Conservation (phyloP, 75 land plant species). For the Chamaecyparis obtusa region DNA sequence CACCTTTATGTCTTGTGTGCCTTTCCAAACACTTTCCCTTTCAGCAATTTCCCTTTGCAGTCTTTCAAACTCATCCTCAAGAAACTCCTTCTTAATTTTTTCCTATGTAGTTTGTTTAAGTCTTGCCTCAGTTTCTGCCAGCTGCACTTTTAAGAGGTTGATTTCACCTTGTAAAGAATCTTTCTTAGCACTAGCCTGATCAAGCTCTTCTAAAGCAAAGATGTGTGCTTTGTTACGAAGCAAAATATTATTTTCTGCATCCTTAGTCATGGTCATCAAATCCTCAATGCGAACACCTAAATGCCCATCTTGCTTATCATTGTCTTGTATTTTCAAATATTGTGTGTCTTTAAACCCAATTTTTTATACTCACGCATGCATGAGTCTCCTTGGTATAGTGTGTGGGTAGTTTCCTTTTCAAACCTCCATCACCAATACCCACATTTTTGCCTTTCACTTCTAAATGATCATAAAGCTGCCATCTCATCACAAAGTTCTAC, state of each 20-base stretch:
- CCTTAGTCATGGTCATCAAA: slow-evolving; percentile 72
- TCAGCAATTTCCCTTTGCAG: slow-evolving; percentile 43
- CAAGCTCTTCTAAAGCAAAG: slow-evolving; percentile 74
- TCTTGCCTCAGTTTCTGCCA: slow-evolving; percentile 84
- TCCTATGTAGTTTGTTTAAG: slow-evolving; percentile 67
- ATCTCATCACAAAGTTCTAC: slow-evolving; percentile 71
- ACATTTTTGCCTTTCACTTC: slow-evolving; percentile 68
- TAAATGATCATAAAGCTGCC: slow-evolving; percentile 71
- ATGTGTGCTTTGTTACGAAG: slow-evolving; percentile 83
- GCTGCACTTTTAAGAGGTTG: slow-evolving; percentile 49
- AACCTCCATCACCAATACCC: too few species aligned
- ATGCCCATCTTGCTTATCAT: slow-evolving; percentile 22
- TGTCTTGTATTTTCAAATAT: neutral
- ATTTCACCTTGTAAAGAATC: slow-evolving; percentile 70
- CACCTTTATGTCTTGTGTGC: neutral
- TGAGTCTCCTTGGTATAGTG: too few species aligned
- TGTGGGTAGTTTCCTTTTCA: too few species aligned
- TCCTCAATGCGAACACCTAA: slow-evolving; percentile 42
- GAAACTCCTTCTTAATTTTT: slow-evolving; percentile 55
- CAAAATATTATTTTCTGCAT: slow-evolving; percentile 85
- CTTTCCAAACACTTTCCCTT: slow-evolving; percentile 22
- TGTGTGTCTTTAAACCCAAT: too few species aligned
- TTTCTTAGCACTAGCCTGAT: slow-evolving; percentile 63
- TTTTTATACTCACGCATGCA: too few species aligned
- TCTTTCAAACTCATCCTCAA: slow-evolving; percentile 56